A percentile compares a stretch with the other conserved stretches of the same genome.
Evolutionary conservation across 805 yeast genomes (phyloP).

Genomic region (Saccharomycopsis amapae): DNA sequence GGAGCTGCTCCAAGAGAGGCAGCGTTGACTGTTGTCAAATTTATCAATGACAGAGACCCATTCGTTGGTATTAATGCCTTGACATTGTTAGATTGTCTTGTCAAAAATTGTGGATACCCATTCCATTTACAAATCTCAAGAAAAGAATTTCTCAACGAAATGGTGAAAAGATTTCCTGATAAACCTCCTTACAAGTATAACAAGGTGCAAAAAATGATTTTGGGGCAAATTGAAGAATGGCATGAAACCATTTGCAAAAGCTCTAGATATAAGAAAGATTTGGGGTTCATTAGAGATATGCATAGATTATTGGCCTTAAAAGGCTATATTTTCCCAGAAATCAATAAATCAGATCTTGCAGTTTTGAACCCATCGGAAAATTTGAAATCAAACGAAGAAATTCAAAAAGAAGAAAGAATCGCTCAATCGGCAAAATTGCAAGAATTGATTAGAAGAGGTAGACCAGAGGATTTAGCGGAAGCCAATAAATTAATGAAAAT

Average conservation of each 20-base stretch:
- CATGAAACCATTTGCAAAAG: slow-evolving; percentile 88
- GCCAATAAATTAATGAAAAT: slow-evolving; percentile 96
- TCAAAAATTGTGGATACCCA: slow-evolving; percentile 97
- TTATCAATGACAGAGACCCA: slow-evolving; percentile 75
- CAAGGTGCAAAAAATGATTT: slow-evolving; percentile 72
- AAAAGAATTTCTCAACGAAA: slow-evolving; percentile 87
- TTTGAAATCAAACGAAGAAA: slow-evolving; percentile 80
- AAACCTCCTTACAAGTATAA: slow-evolving; percentile 84
- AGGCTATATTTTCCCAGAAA: slow-evolving; percentile 91
- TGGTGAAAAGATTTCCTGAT: slow-evolving; percentile 91
- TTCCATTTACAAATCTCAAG: slow-evolving; percentile 91
- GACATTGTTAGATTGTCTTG: slow-evolving; percentile 77
- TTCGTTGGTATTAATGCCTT: slow-evolving; percentile 81
- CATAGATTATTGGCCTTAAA: slow-evolving; percentile 81
- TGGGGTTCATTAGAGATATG: slow-evolving; percentile 92
- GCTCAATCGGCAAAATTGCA: slow-evolving; percentile 94
- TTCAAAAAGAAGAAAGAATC: slow-evolving; percentile 84
- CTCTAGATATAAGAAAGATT: slow-evolving; percentile 82
- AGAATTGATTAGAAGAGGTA: slow-evolving; percentile 90
- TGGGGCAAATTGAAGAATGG: slow-evolving; percentile 96
- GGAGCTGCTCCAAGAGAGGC: slow-evolving; percentile 91
- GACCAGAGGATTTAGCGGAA: slow-evolving; percentile 90
- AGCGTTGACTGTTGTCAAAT: slow-evolving; percentile 73
- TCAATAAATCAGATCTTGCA: slow-evolving; percentile 84
- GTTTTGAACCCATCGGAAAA: slow-evolving; percentile 86